Percentiles rank a stretch among this genome's conserved stretches.
Conservation (phyloP, 805 yeast genomes). For the Myxozyma melibiosi region DNA sequence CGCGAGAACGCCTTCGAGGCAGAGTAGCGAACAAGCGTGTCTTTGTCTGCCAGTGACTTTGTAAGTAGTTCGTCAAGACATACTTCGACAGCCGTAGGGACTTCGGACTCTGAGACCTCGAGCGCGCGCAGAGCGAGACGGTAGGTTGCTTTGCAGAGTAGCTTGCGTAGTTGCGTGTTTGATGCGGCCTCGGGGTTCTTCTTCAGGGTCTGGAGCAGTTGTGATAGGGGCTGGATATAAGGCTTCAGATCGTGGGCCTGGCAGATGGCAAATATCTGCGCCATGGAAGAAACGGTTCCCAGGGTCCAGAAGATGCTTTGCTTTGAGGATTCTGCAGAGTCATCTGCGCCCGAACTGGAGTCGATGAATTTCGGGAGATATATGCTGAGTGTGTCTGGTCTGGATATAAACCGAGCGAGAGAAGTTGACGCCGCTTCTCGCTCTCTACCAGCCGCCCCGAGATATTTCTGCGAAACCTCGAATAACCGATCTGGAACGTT, state of each 20-base stretch:
- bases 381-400: constrained; percentile 48
- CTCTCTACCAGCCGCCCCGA: constrained; percentile 57
- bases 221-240: neutral
- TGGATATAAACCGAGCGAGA: constrained; percentile 55
- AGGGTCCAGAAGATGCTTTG: constrained; percentile 5
- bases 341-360: neutral
- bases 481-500: constrained; percentile 40
- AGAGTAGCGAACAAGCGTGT: constrained; percentile 61
- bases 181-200: neutral
- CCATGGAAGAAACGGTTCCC: constrained; percentile 18
- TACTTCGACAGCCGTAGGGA: constrained; percentile 50
- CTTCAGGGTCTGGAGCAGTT: neutral
- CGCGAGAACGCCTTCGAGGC: constrained; percentile 57
- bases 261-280: constrained; percentile 6
- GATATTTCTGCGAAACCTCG: constrained; percentile 41
- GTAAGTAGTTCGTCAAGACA: constrained; percentile 53
- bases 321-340: neutral
- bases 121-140: constrained; percentile 28
- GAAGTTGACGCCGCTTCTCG: constrained; percentile 56
- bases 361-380: constrained; percentile 40
- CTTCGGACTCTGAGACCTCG: constrained; percentile 31
- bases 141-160: constrained; percentile 22
- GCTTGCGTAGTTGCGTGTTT: constrained; percentile 14
- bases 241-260: constrained; percentile 16
- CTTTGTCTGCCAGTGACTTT: constrained; percentile 49